Base-by-base conservation (phyloP, 2,329 filamentous ascomycete genomes). In the Aulographum hederae region DNA sequence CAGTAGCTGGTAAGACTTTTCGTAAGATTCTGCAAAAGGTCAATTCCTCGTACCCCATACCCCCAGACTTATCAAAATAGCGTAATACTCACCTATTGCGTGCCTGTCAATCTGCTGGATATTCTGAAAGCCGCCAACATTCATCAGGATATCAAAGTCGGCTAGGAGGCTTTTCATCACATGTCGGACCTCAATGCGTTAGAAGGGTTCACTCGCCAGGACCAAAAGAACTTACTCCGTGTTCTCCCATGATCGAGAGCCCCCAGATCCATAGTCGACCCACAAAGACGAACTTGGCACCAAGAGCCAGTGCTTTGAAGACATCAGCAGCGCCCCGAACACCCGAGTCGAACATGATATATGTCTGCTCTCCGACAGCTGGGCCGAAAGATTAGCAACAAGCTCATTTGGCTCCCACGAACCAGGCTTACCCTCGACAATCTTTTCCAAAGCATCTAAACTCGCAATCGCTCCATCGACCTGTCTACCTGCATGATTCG, bases 311-410 rank as follows among this genome's bases (percentile, higher is more conserved):
- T 0, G 51, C 51, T 34, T 54, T 54, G 15, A 54, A 38, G 8
- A 73, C 57, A 41, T 73, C 69, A 11, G 62, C 57, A 2, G 63
- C 67, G 4, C 62, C 59, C 1, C 68, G 56, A 1, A 74, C 51
- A 3, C 70, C 69, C 1, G 61, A 69, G 47, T 74, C 69, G 45
- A 62, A 74, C 56, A 70, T 70, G 38, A 73, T 57, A 41, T 66
- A 59, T 3, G 48, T 55, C 32, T 57, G 52, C 37, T 62, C 56
- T 1, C 62, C 62, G 11, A 68, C 60, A 11, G 61, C 61, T 50
- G 35, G 8, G 8, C 21, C 8, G 8, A 19, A 8, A 13, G 15
- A 15, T 39, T 17, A 38, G 34, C 28, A 17, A 18, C 27, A 25
- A 8, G 21, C 21, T 25, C 21, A 8, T n/a, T 8, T 25, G 21